Conservation (phyloP, 164 flowering plant species). For the Berberis vulgaris region DNA sequence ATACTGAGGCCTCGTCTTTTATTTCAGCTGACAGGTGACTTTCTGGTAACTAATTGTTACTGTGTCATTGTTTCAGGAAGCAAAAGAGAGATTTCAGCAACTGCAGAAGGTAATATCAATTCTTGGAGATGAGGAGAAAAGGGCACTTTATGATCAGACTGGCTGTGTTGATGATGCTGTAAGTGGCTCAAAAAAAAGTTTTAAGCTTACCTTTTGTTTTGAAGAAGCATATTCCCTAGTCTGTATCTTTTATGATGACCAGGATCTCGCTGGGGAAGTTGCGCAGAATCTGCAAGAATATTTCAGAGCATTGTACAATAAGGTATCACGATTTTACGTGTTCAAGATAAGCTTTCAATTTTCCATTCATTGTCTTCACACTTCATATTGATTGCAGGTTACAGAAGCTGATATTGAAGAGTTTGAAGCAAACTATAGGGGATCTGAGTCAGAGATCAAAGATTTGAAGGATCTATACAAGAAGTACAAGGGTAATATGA, state of each 20-base stretch:
- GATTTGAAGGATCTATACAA: constrained; percentile 72
- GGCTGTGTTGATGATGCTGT: constrained; percentile 96
- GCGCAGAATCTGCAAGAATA: constrained; percentile 52
- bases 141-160: constrained; percentile 92
- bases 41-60: not conserved
- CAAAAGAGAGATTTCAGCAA: constrained; percentile 94
- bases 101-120: constrained; percentile 89
- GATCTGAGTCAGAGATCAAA: constrained; percentile 79
- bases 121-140: constrained; percentile 93
- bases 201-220: not conserved
- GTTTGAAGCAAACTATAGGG: constrained; percentile 92
- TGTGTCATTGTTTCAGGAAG: constrained; percentile 41
- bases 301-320: constrained; percentile 72
- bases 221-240: not conserved
- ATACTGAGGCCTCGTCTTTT: not conserved
- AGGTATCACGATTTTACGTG: constrained; percentile 32
- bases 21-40: not conserved
- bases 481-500: constrained; percentile 84
- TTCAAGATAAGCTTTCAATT: not conserved
- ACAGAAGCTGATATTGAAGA: constrained; percentile 93
- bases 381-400: constrained; percentile 31
- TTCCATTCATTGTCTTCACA: not conserved
- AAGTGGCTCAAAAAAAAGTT: constrained; percentile 22
- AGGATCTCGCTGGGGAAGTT: constrained; percentile 86
- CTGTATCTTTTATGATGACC: constrained; percentile 4